Base-by-base conservation (phyloP, 2,329 filamentous ascomycete genomes). In the Dactylellina drechsleri region DNA sequence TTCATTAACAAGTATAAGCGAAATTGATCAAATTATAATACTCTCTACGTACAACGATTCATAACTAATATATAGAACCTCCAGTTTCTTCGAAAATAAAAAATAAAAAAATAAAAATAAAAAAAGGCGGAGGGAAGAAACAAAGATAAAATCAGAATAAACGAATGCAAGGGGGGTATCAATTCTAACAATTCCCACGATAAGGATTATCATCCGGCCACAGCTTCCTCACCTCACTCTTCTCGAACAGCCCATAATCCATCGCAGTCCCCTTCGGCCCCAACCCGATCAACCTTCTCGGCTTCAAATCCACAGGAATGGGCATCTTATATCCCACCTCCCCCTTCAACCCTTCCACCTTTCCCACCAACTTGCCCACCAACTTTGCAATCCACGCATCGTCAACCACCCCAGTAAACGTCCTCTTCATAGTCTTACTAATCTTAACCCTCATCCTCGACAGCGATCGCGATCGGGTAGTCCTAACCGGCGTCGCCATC, bases 311-410 rank as follows among this genome's bases (percentile, higher is more conserved):
- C 13, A 86, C 81, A 0, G 84, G 83, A 20, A 87, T 82, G 20
- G 83, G 82, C 1, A 83, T 84, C 60, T 82, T 83, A 76, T 86
- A 87, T 0, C 85, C 85, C 0, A 85, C 79, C 79, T 86, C 85
- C 0, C 85, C 85, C 68, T 84, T 83, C 40, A 83, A 83, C 23
- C 81, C 82, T 79, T 86, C 84, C 59, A 86, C 68, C 78, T 84
- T 85, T 73, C 80, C 81, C 67, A 84, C 85, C 2, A 85, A 80
- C 75, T 84, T 86, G 3, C 85, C 85, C 0, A 87, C 84, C 76
- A 87, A 78, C 78, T 83, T 84, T 41, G 85, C 85, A 77, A 87
- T 86, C 85, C 85, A 87, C 18, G 84, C 81, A 78, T 87, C 85
- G 77, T 87, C 86, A 3, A 85, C 83, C 41, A 85, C 81, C 0